Conservation (phyloP, 2,329 filamentous ascomycete species). For the Aureobasidium subglaciale region DNA sequence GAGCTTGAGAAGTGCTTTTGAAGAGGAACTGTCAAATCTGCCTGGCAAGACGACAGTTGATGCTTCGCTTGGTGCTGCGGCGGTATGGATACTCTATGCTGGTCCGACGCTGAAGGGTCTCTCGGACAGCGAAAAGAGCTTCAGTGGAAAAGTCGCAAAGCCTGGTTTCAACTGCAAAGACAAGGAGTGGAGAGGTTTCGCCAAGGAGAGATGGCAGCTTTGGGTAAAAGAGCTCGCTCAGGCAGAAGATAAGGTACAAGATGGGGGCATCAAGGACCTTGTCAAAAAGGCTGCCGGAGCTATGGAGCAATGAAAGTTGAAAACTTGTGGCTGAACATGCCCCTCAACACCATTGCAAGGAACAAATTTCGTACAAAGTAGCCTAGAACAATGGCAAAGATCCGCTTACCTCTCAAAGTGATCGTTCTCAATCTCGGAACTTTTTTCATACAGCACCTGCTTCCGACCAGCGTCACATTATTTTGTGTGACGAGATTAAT, state of each 20-base stretch:
- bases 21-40: not conserved
- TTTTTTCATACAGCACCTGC: too few relatives aligned
- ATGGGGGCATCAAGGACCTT: not conserved
- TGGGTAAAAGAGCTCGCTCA: not conserved
- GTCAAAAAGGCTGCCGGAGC: not conserved
- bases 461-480: too few relatives aligned
- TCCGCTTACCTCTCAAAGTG: too few relatives aligned
- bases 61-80: conserved; percentile 3
- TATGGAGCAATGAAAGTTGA: not conserved
- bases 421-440: too few relatives aligned
- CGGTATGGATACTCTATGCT: conserved; percentile 6
- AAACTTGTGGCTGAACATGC: too few relatives aligned
- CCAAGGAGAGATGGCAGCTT: not conserved
- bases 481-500: too few relatives aligned
- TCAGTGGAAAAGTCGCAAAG: not conserved
- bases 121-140: not conserved
- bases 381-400: too few relatives aligned
- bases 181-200: conserved; percentile 1
- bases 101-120: not conserved
- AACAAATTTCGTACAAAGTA: too few relatives aligned
- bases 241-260: not conserved
- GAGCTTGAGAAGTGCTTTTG: conserved; percentile 5
- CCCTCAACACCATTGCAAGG: too few relatives aligned
- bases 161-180: not conserved
- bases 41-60: not conserved